Base-by-base conservation (phyloP, 1,284 basidiomycete genomes). In the Irpex sp. region DNA sequence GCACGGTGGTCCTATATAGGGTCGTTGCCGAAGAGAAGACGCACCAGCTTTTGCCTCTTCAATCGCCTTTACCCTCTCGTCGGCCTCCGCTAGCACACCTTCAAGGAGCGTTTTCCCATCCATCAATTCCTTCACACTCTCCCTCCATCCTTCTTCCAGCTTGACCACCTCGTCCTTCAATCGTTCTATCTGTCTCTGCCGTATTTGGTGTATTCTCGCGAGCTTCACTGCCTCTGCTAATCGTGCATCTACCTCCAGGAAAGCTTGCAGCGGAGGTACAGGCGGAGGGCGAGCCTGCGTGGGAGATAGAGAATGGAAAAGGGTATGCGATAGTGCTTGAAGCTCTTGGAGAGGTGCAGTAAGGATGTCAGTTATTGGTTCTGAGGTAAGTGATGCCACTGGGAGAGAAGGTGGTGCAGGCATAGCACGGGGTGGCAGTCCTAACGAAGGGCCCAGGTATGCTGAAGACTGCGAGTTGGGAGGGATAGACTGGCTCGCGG, bases 291-390 rank as follows among this genome's bases (percentile, higher is more conserved):
- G 82, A 2, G 80, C 78, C 64, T 87, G 83, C 5, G 79, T 73
- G 1, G 88, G 86, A 19, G 87, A 87, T 36, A 92, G 75, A 1
- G 90, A 88, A 56, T 83, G 79, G 69, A 92, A 90, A 42, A 93
- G 80, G 0, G 80, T 79, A 61, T 86, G 85, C 0, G 90, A 82
- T n/a, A 93, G 78, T 0, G 78, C 65, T 58, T 87, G 83, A 16
- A 91, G 75, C 16, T 84, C 77, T 47, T 81, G 78, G 57, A 93
- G 76, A 0, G 90, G 89, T 6, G 73, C 75, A n/a, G 87, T 79
- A 16, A 93, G 78, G 23, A 82, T 78, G 21, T 80, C 69, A 3
- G 77, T 73, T 72, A 77, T 79, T 4, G 77, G 75, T 8, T 51
- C 48, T 51, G 48, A 51, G 9, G 48, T 51, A 12, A 35, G 10